Percentiles rank a stretch among this genome's conserved stretches.
Conservation (phyloP, 306 rosid genomes). For the Luffa acutangula region DNA sequence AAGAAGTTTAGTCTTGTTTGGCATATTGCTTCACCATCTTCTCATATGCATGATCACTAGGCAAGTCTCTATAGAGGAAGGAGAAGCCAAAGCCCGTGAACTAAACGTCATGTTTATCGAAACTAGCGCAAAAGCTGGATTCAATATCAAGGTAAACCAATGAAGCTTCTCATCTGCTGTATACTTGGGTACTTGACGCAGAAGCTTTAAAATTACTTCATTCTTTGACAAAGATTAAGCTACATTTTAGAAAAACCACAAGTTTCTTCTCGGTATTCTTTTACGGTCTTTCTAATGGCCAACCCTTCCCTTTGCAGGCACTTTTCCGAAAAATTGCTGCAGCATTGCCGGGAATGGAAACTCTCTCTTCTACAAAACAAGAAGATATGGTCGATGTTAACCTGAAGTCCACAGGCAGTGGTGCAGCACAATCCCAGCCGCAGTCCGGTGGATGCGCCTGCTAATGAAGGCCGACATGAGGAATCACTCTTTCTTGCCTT, state of each 20-base stretch:
- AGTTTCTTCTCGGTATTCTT: neutral
- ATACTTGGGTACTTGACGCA: neutral
- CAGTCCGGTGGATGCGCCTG: conserved; percentile 65
- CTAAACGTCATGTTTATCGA: conserved; percentile 79
- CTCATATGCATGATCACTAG: conserved; percentile 22
- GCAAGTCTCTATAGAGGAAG: conserved; percentile 91
- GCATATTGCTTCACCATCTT: neutral
- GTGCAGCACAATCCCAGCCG: conserved; percentile 36
- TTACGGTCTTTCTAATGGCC: neutral
- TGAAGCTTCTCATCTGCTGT: neutral
- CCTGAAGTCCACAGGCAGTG: conserved; percentile 46
- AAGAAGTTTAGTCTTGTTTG: neutral
- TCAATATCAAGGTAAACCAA: conserved; percentile 62
- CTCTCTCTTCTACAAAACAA: conserved; percentile 72
- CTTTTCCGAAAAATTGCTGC: conserved; percentile 86
- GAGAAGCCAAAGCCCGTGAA: conserved; percentile 69
- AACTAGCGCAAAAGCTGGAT: conserved; percentile 91
- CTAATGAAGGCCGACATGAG: conserved; percentile 11
- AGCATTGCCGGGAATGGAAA: conserved; percentile 93
- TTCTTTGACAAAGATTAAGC: neutral
- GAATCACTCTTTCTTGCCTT: conserved; percentile 6
- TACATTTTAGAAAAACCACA: neutral
- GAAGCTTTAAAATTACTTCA: neutral
- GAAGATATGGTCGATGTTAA: conserved; percentile 93
- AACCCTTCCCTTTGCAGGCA: conserved; percentile 24